Evolutionary conservation across 352 stramenopile species (phyloP), one percentile per base, ranked within the genome.

Genomic region (Pythium brachiatum): DNA sequence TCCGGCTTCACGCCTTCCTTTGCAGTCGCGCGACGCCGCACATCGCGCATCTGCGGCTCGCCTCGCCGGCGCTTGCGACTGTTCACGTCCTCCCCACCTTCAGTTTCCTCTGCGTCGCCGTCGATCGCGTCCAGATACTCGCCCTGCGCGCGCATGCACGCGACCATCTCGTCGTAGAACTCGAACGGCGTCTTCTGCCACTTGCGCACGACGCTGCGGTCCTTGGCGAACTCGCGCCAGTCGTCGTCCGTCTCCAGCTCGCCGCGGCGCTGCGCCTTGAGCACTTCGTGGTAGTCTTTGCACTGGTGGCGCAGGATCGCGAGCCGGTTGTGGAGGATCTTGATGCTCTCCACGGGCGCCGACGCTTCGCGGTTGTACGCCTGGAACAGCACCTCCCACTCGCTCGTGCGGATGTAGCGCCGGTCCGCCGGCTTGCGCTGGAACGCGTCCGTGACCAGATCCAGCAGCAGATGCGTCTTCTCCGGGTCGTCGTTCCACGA

Each of bases 101-200:
- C 29, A 9, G 5, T 9, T 6, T 25, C 41, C 18, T 48, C 41
- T 8, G 16, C 15, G 18, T 23, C 38, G 38, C n/a, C 41, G n/a
- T 48, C 41, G 8, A 27, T 20, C 5, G 18, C 6, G 20, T 48
- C 41, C 29, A 51, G 41, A 18, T n/a, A 29, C 25, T 53, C 43
- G 3, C 38, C 46, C 2, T 27, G 20, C 4, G 53, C 47, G 25
- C n/a, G n/a, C 32, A 65, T 26, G n/a, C 44, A 65, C 36, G 13
- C 34, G 15, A 38, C 48, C 58, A 65, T 65, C 23, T 65, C 58
- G 23, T 58, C 47, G 48, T 65, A 65, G 47, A 65, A 65, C 58
- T 58, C 47, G 29, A 65, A 65, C 21, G 29, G 47, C 15, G 23
- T 25, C 31, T 53, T 39, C 13, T 29, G 31, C 58, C 58, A 65